These are phyloP conservation scores for Letharia columbiana DNA, from an alignment of 495 filamentous ascomycete species.

Conservation along the genomic window DNA sequence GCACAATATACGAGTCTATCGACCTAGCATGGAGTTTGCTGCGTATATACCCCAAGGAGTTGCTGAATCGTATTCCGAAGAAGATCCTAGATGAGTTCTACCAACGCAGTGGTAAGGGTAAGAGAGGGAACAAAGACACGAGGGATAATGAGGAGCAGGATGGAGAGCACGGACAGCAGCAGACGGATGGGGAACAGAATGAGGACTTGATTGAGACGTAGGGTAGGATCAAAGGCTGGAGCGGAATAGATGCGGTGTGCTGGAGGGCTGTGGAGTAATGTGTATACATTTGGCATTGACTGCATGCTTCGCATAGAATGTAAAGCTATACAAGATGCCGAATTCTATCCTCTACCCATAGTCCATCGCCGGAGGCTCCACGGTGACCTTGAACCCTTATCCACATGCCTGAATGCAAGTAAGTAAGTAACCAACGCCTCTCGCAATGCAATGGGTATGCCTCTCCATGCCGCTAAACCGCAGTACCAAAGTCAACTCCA, in stretches of 20 bases:
- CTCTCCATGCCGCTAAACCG: conserved; percentile 6
- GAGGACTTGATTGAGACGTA: conserved; percentile 27
- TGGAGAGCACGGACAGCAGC: conserved; percentile 35
- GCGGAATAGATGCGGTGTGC: background rate
- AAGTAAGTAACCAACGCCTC: background rate
- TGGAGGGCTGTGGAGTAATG: background rate
- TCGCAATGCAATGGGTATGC: conserved; percentile 4
- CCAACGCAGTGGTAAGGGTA: conserved; percentile 58
- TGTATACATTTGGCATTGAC: background rate
- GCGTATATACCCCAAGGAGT: conserved; percentile 91
- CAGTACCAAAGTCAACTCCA: background rate
- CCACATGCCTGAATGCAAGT: background rate
- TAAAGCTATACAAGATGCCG: background rate
- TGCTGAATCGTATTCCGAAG: conserved; percentile 94
- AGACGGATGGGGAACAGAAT: conserved; percentile 28
- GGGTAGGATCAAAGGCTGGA: background rate
- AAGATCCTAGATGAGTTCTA: conserved; percentile 92
- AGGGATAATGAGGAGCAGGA: conserved; percentile 56
- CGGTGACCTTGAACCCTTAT: background rate
- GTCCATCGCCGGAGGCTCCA: background rate
- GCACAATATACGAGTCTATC: conserved; percentile 82
- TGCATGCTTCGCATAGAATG: conserved; percentile 2
- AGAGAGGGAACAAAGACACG: conserved; percentile 57
- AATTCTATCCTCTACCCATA: background rate
- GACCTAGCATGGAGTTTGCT: conserved; percentile 95